These are phyloP conservation scores for Plenodomus biglobosus DNA, from an alignment of 2,329 filamentous ascomycete species.

Conservation along the genomic window DNA sequence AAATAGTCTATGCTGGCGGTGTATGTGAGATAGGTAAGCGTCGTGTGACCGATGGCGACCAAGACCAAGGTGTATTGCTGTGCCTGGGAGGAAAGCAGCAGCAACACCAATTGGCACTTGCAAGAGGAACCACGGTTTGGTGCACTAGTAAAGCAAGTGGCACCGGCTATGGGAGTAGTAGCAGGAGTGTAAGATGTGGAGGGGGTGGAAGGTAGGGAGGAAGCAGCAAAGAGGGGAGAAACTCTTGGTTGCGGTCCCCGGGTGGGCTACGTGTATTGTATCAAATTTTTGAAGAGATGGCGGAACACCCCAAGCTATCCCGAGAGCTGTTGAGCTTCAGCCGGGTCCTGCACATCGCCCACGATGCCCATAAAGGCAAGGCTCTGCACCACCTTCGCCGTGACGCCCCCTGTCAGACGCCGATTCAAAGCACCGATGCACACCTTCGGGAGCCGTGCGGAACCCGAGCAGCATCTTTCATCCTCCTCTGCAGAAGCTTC, in stretches of 20 bases:
- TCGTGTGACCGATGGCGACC: constrained; percentile 1
- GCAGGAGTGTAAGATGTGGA: constrained; percentile 3
- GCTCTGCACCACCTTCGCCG: constrained; percentile 17
- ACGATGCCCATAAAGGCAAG: constrained; percentile 34
- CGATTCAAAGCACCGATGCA: constrained; percentile 1
- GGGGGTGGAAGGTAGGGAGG: constrained; percentile 10
- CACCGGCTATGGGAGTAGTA: constrained; percentile 7
- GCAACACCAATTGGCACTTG: constrained; percentile 16
- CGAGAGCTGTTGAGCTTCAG: constrained; percentile 43
- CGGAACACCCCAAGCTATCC: constrained; percentile 36
- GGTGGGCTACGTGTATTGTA: constrained; percentile 14
- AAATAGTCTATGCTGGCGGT: constrained; percentile 13
- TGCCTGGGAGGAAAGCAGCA: constrained; percentile 20
- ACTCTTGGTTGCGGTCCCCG: neutral
- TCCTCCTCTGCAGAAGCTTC: neutral
- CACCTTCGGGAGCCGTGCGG: constrained; percentile 3
- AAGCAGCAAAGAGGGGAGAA: constrained; percentile 6
- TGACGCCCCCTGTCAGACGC: constrained; percentile 21
- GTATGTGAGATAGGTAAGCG: constrained; percentile 9
- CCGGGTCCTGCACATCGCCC: constrained; percentile 30
- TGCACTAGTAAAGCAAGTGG: constrained; percentile 1
- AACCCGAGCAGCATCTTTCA: constrained; percentile 5
- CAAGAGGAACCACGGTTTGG: neutral
- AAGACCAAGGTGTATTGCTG: constrained; percentile 10
- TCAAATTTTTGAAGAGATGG: constrained; percentile 27